Evolutionary conservation across 2,329 filamentous ascomycete genomes (phyloP), one percentile per base, ranked within the genome.

Genomic region (Xylariales sp.): DNA sequence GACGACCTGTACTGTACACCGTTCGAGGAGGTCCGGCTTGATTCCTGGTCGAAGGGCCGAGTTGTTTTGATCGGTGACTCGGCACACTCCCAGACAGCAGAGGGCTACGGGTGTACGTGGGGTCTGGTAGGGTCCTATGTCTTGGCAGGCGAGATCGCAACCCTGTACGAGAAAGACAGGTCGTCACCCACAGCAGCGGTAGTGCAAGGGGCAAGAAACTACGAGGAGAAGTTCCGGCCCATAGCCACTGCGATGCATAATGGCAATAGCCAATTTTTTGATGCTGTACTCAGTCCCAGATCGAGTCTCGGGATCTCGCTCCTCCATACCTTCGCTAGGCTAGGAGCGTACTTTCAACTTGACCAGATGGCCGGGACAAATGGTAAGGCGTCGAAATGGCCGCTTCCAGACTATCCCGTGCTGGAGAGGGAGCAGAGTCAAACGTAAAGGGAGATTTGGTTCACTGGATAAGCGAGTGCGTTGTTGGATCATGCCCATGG

Each of bases 171-270:
- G 11, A 15, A 29, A 15, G 27, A 11, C 24, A 22, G 16, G 11
- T 18, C 37, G 8, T 6, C 28, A 5, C 37, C 37, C 8, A 31
- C 38, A 16, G 22, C 14, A 10, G 38, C 38, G 18, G 38, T 40
- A 19, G 22, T 40, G 21, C 29, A 40, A 16, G 38, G 28, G 18
- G 31, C 38, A 4, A 31, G 25, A 18, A 24, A 28, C 18, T 40
- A 40, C 19, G 38, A 40, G 28, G 28, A 33, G 31, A 11, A 10
- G 14, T 32, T 40, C 12, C 38, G 38, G 10, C 38, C 38, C 28
- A 16, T 40, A 9, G 9, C 33, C 9, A 36, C 33, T 12, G 33
- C 33, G 3, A 24, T 15, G 33, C 33, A 36, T 19, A 24, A 24
- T 9, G n/a, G n/a, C n/a, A 24, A 24, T 14, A 20, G 18, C 18